Base-by-base conservation (phyloP, 1,284 basidiomycete species). In the Singerocomus rubriflavus region DNA sequence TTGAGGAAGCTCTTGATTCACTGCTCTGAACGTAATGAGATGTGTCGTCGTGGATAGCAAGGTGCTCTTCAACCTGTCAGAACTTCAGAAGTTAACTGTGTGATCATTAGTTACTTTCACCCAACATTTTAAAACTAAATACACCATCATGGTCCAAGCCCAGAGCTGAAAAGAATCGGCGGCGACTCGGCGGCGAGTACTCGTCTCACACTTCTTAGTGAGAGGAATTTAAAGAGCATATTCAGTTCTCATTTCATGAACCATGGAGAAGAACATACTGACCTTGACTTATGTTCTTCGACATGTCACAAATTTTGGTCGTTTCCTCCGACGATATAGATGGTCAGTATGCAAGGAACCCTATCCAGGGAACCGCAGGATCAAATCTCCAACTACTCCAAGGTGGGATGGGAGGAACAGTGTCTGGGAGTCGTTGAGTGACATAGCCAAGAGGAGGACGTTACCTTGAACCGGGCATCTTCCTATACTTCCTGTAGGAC, bases 401-500 rank as follows among this genome's bases (percentile, higher is more conserved):
- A 57, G 21, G 13, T 51, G 13, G 25, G 44, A 6, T 1, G 30
- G 33, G 14, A 59, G 7, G 35, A 60, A 31, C 3, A 59, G 21
- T 2, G 32, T 26, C 31, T 44, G 39, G n/a, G 39, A 0, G 14
- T 46, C 8, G 9, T 48, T 16, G 27, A 48, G 9, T 42, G 11
- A 12, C 57, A 59, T 59, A 50, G 37, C 47, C 44, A 37, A 50
- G n/a, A n/a, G n/a, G 38, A 47, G 13, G 26, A 29, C 27, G 51
- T 51, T 26, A 39, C 35, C 30, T 39, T 9, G 5, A 13, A 1
- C 25, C 35, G n/a, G 9, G 29, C 29, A 29, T 29, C 10, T 27
- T 14, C 3, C 29, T 45, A 3, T 38, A 14, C 13, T 8, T 39
- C n/a, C 32, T 51, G 35, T 33, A 43, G 33, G 9, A 13, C 8